Base-by-base conservation (phyloP, 1,284 basidiomycete genomes). In the Ganoderma lucidum region DNA sequence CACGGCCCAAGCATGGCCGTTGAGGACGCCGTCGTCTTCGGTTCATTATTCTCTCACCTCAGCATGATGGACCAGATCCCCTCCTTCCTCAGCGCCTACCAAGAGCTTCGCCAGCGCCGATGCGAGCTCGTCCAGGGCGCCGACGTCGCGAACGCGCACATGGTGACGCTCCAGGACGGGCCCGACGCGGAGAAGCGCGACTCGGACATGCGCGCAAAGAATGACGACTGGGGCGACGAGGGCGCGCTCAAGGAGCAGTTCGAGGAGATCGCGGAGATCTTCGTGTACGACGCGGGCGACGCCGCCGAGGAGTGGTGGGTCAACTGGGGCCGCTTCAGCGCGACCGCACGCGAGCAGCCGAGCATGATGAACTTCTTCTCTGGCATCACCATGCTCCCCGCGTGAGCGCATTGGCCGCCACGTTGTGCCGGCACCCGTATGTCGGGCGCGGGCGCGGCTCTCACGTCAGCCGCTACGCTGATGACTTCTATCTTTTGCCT, bases 21-120 rank as follows among this genome's bases (percentile, higher is more conserved):
- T 76, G 83, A 85, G 82, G 78, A 85, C 65, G 85, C 84, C 0
- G 83, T 81, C 10, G 83, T 85, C 23, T 77, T 88, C 62, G 85
- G 85, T 19, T 79, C 77, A 41, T 77, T 88, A 17, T 83, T 87
- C 78, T 82, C 82, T 5, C 82, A 81, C 56, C 74, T 87, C 23
- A 78, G 80, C 66, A 75, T 74, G 17, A 72, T 72, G 45, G 78
- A 80, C 5, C 84, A 87, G 64, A 79, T 87, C 42, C 80, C 80
- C 0, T 76, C 78, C 56, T 79, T 87, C 69, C 75, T 86, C 19
- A 74, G 79, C 61, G 85, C 82, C 0, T 85, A 83, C 75, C 81
- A 85, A 67, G 83, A 85, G 44, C 76, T 87, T 15, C 83, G 85
- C 6, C 78, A 81, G 59, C 74, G 72, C 17, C 80, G 85, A 3